Base-by-base conservation (phyloP, 768 basidiomycete genomes). In the Lactarius evosmus region DNA sequence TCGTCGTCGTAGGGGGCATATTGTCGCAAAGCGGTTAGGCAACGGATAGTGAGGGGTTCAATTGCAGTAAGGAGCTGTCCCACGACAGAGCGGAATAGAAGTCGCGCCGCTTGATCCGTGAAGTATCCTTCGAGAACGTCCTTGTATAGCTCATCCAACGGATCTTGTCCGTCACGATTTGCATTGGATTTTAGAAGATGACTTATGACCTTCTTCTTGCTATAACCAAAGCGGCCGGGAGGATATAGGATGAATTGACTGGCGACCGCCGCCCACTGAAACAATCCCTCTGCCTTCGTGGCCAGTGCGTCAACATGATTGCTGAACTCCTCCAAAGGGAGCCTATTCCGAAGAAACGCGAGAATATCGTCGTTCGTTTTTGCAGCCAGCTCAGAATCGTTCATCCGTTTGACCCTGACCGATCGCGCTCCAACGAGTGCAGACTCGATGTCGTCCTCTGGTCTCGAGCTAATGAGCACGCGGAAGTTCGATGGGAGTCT, bases 401-500 rank as follows among this genome's bases (percentile, higher is more conserved):
- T 27, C 25, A 49, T 49, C 17, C n/a, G 17, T 11, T n/a, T 49
- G 46, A 49, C n/a, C 7, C 33, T 4, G 17, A 34, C 33, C 19
- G 53, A 56, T 2, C 0, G 12, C 14, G 25, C 34, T 36, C 2
- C 22, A 3, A 22, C 2, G 14, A 56, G 29, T 7, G 38, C 38
- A 16, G 55, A 9, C 25, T 56, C 55, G 55, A 56, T 38, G 16
- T 7, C 25, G 11, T 33, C 7, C 29, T 53, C 51, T 0, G 51
- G 51, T 32, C 51, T 9, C 0, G 51, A 53, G 7, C 29, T 38
- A 36, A 56, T 56, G 16, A 56, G 34, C 4, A 56, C 25, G 8
- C 55, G 55, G 25, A 56, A 56, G 2, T 56, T 56, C 6, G 55
- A 29, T 3, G 55, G 55, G 9, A 56, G 55, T 40, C 22, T n/a